phyloP scores from a whole-genome alignment of 805 yeast species.

The Yarrowia phangngaensis region DNA sequence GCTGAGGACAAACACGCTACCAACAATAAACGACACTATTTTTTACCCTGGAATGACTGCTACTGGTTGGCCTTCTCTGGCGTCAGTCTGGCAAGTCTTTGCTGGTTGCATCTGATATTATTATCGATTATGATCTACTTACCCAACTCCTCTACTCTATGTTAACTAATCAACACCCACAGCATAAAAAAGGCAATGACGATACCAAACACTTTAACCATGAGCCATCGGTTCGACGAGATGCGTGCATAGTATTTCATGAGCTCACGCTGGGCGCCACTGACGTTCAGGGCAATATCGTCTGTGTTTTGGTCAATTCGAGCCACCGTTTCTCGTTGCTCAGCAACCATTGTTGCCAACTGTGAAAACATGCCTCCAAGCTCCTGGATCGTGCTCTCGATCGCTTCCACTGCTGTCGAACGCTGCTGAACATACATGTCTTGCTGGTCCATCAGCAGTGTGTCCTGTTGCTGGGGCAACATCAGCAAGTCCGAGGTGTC shows the following conservation, averaged over 20 bases:
- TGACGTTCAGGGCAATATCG: constrained; percentile 81
- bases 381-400: constrained; percentile 94
- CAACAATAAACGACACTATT: no score
- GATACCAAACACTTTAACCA: constrained; percentile 83
- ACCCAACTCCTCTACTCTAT: no score
- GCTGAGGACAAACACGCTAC: no score
- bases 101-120: no score
- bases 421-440: constrained; percentile 74
- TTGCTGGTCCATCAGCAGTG: constrained; percentile 80
- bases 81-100: no score
- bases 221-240: constrained; percentile 87
- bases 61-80: no score
- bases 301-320: constrained; percentile 93
- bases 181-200: constrained; percentile 51
- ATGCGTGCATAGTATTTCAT: constrained; percentile 84
- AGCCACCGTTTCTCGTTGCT: constrained; percentile 94
- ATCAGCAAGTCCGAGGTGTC: constrained; percentile 30
- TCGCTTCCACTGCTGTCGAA: constrained; percentile 87
- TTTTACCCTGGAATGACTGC: no score
- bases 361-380: constrained; percentile 93
- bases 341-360: constrained; percentile 94
- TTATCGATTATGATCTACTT: no score
- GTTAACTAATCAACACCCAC: constrained; percentile 37
- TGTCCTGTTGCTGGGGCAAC: constrained; percentile 63
- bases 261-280: constrained; percentile 92